Evolutionary conservation across 169 alveolate species (phyloP).

Genomic region (Amoebophrya sp.): DNA sequence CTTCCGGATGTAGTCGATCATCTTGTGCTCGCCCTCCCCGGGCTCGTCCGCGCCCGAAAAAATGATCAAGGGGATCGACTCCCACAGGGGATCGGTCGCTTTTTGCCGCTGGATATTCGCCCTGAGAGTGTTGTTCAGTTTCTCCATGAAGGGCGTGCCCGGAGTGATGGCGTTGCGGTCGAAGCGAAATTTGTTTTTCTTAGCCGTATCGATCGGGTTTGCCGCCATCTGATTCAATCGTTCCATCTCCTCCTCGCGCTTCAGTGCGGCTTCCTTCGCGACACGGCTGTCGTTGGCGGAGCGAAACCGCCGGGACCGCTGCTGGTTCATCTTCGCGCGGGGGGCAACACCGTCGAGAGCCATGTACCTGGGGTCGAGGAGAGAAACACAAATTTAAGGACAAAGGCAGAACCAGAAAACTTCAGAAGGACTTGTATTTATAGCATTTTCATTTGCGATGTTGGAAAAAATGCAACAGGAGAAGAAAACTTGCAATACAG

Average conservation of each 20-base stretch:
- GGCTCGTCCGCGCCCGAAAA: slow-evolving; percentile 95
- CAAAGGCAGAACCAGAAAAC: too few species aligned
- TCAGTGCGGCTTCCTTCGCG: slow-evolving; percentile 32
- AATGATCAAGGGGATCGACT: slow-evolving; percentile 71
- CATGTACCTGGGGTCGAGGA: slow-evolving; percentile 53
- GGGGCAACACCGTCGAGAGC: slow-evolving; percentile 98
- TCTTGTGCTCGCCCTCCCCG: slow-evolving; percentile 95
- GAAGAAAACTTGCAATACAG: slow-evolving; percentile 51
- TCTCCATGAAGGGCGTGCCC: slow-evolving; percentile 97
- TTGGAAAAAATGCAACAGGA: background rate
- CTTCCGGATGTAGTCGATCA: slow-evolving; percentile 88
- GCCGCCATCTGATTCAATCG: background rate
- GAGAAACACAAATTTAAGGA: too few species aligned
- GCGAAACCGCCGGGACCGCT: slow-evolving; percentile 63
- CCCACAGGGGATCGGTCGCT: slow-evolving; percentile 78
- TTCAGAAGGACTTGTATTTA: background rate
- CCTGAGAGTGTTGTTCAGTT: slow-evolving; percentile 61
- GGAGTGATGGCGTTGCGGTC: slow-evolving; percentile 98
- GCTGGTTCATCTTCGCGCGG: slow-evolving; percentile 98
- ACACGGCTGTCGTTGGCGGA: slow-evolving; percentile 48
- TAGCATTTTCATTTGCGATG: background rate
- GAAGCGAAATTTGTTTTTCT: slow-evolving; percentile 52
- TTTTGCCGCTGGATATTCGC: slow-evolving; percentile 76
- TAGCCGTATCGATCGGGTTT: background rate
- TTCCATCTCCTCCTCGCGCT: slow-evolving; percentile 34